phyloP scores from a whole-genome alignment of 805 yeast species.

The Wickerhamiella azyma region DNA sequence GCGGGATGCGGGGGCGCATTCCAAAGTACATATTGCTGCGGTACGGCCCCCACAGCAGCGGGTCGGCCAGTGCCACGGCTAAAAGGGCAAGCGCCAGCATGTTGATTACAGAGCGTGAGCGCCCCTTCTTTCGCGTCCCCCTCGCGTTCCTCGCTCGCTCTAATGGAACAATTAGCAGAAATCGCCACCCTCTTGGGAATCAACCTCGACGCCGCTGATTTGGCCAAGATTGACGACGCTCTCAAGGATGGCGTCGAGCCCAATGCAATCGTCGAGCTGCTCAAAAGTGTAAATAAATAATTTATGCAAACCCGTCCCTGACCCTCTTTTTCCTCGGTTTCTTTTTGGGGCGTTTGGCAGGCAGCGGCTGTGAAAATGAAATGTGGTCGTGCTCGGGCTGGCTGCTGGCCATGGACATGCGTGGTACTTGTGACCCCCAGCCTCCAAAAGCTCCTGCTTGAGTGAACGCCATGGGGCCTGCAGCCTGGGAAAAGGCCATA shows the following conservation, averaged over 20 bases:
- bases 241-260: constrained; percentile 25
- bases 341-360: constrained; percentile 3
- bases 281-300: background rate
- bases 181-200: constrained; percentile 24
- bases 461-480: no score
- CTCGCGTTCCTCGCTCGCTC: background rate
- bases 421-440: background rate
- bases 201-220: constrained; percentile 17
- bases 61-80: constrained; percentile 20
- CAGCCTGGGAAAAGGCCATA: no score
- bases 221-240: constrained; percentile 19
- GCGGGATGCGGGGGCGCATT: constrained; percentile 66
- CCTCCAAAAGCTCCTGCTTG: no score
- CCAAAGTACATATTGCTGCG: constrained; percentile 80
- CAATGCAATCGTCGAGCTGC: constrained; percentile 19
- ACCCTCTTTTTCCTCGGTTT: constrained; percentile 5
- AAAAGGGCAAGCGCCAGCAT: background rate
- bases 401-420: background rate
- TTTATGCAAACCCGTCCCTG: constrained; percentile 10
- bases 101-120: background rate
- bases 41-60: constrained; percentile 85
- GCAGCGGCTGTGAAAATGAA: constrained; percentile 15
- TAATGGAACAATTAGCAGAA: constrained; percentile 15
- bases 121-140: background rate
- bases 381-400: background rate